These are phyloP conservation scores for Mrakia blollopis DNA, from an alignment of 768 basidiomycete species.

Conservation along the genomic window DNA sequence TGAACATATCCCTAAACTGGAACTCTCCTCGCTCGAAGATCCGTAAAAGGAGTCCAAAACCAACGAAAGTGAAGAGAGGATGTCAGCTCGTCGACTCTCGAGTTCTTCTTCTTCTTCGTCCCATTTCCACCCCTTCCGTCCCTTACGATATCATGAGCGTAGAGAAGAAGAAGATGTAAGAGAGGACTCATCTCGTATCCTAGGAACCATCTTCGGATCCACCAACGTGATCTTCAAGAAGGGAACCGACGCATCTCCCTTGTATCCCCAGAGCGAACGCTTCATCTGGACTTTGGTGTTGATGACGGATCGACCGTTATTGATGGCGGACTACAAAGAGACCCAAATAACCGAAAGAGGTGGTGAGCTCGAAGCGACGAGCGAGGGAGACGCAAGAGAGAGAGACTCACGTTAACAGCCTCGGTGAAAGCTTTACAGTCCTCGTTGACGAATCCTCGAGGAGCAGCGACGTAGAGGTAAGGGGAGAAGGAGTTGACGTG, in stretches of 20 bases:
- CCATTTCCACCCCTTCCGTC: neutral
- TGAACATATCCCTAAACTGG: constrained; percentile 58
- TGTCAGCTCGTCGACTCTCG: constrained; percentile 16
- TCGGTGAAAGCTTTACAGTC: constrained; percentile 63
- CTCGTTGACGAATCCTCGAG: constrained; percentile 68
- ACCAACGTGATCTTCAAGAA: constrained; percentile 80
- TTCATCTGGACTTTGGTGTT: constrained; percentile 45
- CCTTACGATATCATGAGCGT: neutral
- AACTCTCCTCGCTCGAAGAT: constrained; percentile 70
- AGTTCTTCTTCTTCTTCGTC: neutral
- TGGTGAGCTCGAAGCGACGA: constrained; percentile 17
- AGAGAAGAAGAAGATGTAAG: neutral
- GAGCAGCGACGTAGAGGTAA: constrained; percentile 87
- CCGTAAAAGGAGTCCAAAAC: constrained; percentile 52
- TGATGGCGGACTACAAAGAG: constrained; percentile 25
- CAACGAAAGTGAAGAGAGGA: neutral
- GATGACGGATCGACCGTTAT: constrained; percentile 22
- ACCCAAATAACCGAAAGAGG: neutral
- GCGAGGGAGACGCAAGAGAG: constrained; percentile 11
- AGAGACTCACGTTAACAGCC: constrained; percentile 64
- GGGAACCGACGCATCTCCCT: constrained; percentile 67
- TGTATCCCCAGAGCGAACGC: constrained; percentile 80
- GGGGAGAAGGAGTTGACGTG: constrained; percentile 77
- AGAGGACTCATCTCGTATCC: constrained; percentile 77
- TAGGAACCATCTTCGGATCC: constrained; percentile 72